Evolutionary conservation across 1,284 basidiomycete genomes (phyloP), one percentile per base, ranked within the genome.

Genomic region (Austroboletus niveus): DNA sequence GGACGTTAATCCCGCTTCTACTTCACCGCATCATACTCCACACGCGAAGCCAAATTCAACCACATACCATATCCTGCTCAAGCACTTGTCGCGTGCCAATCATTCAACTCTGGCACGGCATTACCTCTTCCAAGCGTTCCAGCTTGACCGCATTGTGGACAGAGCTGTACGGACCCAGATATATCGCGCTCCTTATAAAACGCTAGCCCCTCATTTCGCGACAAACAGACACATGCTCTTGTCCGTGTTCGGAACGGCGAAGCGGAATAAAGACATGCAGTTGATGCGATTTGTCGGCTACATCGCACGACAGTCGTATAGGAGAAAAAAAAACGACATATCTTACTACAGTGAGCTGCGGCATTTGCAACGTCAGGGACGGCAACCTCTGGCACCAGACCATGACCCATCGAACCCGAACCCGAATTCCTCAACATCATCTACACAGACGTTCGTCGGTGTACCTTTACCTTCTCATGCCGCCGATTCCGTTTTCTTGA

Each of bases 21-120:
- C 73, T 22, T 65, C 68, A 14, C 65, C 60, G 20, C 70, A 71
- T 46, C 61, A 59, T 6, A 69, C 74, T 24, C 80, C 84, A 31
- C 68, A 72, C 49, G 83, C 84, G 4, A 47, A 52, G 15, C 84
- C 88, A n/a, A 91, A 90, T 60, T 84, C 83, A 3, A 84, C 80
- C 0, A 82, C 86, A 10, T 89, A 82, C 66, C 72, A 72, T 50
- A 72, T 79, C 47, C 74, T 91, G 42, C 69, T 91, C 10, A 77
- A 78, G 47, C 75, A 85, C 59, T 54, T 86, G 8, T 75, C 78
- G 20, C 71, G 61, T 45, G 70, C 72, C 4, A 68, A 75, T 2
- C 74, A 87, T 57, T 61, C 70, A 2, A 70, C 72, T 3, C 68
- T 91, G 44, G 78, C 80, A 12, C 81, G 85, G 44, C 88, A 91